Percentiles rank a stretch among this genome's conserved stretches.
Conservation (phyloP, 257 asterid genomes). For the Nicotiana paniculata region DNA sequence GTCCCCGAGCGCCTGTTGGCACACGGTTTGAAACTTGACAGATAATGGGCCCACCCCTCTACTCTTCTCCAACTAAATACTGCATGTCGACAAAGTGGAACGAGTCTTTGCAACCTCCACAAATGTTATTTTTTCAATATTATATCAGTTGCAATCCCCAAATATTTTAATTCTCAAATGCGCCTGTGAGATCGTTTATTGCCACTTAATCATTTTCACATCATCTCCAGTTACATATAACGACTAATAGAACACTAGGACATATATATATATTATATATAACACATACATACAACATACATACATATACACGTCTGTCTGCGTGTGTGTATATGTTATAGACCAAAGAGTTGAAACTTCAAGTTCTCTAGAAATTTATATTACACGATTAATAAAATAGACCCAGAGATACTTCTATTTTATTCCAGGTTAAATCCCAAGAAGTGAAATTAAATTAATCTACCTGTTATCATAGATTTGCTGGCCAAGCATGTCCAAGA, state of each 20-base stretch:
- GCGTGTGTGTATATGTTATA: not conserved
- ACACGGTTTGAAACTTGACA: not conserved
- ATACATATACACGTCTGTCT: not conserved
- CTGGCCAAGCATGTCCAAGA: constrained; percentile 83
- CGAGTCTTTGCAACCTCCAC: not conserved
- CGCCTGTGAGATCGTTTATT: not conserved
- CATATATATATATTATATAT: not conserved
- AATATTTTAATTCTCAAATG: not conserved
- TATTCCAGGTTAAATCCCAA: not conserved
- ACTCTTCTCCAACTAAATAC: not conserved
- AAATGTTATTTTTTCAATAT: no score
- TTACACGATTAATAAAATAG: not conserved
- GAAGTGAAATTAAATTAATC: not conserved
- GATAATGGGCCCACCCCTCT: not conserved
- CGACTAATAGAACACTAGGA: not conserved
- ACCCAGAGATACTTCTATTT: not conserved
- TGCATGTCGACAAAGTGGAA: not conserved
- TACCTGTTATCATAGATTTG: constrained; percentile 84
- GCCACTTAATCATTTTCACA: not conserved
- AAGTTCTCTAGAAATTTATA: not conserved
- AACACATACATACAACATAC: not conserved
- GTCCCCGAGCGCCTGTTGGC: not conserved
- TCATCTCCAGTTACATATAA: not conserved
- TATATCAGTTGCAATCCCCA: not conserved
- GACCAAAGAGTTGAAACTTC: not conserved